Evolutionary conservation across 148 eudicot genomes (phyloP), one percentile per base, ranked within the genome.

Genomic region (Drosera capensis): DNA sequence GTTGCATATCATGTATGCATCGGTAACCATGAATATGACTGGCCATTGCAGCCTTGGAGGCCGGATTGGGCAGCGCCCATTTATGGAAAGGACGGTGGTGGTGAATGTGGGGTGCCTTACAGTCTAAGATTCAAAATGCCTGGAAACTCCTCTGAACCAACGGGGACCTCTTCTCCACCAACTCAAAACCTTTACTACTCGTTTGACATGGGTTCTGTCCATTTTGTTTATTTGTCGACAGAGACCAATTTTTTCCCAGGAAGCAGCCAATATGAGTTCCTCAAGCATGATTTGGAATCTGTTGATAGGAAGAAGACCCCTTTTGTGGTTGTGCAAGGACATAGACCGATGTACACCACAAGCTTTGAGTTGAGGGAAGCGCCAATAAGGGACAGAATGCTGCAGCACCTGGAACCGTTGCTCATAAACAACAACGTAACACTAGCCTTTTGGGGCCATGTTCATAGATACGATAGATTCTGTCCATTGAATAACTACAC

Each of bases 41-140:
- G 95, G 95, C 95, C 94, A 14, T 38, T 41, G 8, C 99, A 92
- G 61, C 99, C 95, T 22, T 92, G 88, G 85, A 85, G 69, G 42
- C 99, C 99, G 7, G 80, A 76, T n/a, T 92, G 99, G 99, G 65
- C 94, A 18, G 28, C 28, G 22, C 7, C 54, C 8, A 52, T 72
- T 20, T 92, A 81, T 43, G 68, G 66, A 0, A 84, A 61, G 55
- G 99, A 90, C n/a, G n/a, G n/a, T n/a, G n/a, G n/a, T 11, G 99
- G 99, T 25, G 99, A 90, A 65, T 90, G 99, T 51, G 95, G 99
- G 43, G 85, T 90, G 26, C 99, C 99, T n/a, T 90, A 90, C 62
- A 92, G 99, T 72, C 63, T 73, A 11, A 68, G 61, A 28, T 92
- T 92, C 54, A 82, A 80, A 47, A 92, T 92, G 99, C 99, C 99